phyloP scores from a whole-genome alignment of 805 yeast species.

The Yamadazyma olivae region DNA sequence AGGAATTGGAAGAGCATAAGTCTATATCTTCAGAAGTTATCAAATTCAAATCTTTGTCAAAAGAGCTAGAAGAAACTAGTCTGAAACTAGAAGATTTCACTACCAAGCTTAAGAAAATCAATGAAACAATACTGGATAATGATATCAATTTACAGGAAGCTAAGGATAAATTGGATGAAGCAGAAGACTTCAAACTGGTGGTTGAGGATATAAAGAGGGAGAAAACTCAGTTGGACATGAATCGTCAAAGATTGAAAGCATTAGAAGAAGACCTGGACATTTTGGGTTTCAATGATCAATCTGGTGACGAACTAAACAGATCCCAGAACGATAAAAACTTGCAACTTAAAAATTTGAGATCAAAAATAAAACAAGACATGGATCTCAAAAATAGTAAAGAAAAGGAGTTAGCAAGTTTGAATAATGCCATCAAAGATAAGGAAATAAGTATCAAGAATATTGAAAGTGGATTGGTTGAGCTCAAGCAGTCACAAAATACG shows the following conservation, averaged over 20 bases:
- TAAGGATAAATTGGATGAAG: slow-evolving; percentile 4
- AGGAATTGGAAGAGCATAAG: slow-evolving; percentile 29
- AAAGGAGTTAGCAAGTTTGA: slow-evolving; percentile 43
- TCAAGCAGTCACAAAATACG: slow-evolving; percentile 8
- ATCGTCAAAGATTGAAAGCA: slow-evolving; percentile 22
- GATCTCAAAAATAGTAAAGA: slow-evolving; percentile 46
- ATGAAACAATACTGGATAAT: not conserved
- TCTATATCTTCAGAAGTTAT: slow-evolving; percentile 27
- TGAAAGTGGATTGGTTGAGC: slow-evolving; percentile 50
- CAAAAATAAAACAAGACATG: slow-evolving; percentile 19
- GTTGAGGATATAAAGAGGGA: slow-evolving; percentile 20
- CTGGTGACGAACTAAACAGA: slow-evolving; percentile 45
- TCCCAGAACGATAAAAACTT: slow-evolving; percentile 34
- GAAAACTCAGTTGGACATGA: slow-evolving; percentile 29
- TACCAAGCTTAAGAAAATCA: not conserved
- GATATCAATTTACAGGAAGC: not conserved
- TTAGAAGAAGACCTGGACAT: slow-evolving; percentile 32
- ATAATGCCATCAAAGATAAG: slow-evolving; percentile 51
- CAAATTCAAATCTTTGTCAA: slow-evolving; percentile 20
- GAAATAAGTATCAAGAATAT: slow-evolving; percentile 49
- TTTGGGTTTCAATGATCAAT: slow-evolving; percentile 30
- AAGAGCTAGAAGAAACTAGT: slow-evolving; percentile 12
- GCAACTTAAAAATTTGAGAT: slow-evolving; percentile 41
- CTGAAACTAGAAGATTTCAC: slow-evolving; percentile 1
- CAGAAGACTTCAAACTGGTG: slow-evolving; percentile 6